phyloP scores from a whole-genome alignment of 1,284 basidiomycete genomes.

The Apiotrichum gracile region DNA sequence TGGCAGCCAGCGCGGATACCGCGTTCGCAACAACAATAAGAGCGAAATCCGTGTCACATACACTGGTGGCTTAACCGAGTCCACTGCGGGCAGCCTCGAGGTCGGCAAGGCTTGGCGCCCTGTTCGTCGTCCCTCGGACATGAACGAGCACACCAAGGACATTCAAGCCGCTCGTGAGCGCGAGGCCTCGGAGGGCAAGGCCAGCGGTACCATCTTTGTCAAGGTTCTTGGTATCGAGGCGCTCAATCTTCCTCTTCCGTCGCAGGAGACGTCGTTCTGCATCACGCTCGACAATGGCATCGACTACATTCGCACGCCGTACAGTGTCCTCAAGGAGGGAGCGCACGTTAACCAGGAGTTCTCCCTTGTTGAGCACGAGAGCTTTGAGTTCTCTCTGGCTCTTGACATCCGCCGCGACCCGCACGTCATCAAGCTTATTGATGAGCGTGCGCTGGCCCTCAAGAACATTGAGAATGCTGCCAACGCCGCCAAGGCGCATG shows the following conservation, averaged over 20 bases:
- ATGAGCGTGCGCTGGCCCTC: slow-evolving; percentile 52
- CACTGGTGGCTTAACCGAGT: slow-evolving; percentile 58
- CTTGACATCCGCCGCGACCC: slow-evolving; percentile 75
- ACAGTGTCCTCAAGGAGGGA: slow-evolving; percentile 59
- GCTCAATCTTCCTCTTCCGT: slow-evolving; percentile 67
- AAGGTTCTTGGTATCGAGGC: slow-evolving; percentile 75
- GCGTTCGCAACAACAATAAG: slow-evolving; percentile 59
- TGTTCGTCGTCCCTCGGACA: slow-evolving; percentile 82
- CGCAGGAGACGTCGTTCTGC: slow-evolving; percentile 66
- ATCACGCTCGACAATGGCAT: slow-evolving; percentile 94
- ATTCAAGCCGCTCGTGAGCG: slow-evolving; percentile 71
- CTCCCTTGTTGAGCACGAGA: slow-evolving; percentile 64
- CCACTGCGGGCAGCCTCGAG: slow-evolving; percentile 68
- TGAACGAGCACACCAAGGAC: slow-evolving; percentile 90
- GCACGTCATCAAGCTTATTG: slow-evolving; percentile 62
- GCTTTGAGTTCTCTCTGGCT: slow-evolving; percentile 82
- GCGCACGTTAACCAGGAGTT: slow-evolving; percentile 85
- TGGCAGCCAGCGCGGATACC: slow-evolving; percentile 52
- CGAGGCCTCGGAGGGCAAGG: slow-evolving; percentile 64
- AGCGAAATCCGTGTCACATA: slow-evolving; percentile 72
- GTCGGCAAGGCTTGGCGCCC: slow-evolving; percentile 79
- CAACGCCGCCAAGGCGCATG: slow-evolving; percentile 1
- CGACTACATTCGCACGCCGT: slow-evolving; percentile 90
- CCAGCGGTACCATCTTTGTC: slow-evolving; percentile 88
- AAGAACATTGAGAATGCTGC: slow-evolving; percentile 42